phyloP scores from a whole-genome alignment of 345 rosid genomes.

The Nasturtium officinale region DNA sequence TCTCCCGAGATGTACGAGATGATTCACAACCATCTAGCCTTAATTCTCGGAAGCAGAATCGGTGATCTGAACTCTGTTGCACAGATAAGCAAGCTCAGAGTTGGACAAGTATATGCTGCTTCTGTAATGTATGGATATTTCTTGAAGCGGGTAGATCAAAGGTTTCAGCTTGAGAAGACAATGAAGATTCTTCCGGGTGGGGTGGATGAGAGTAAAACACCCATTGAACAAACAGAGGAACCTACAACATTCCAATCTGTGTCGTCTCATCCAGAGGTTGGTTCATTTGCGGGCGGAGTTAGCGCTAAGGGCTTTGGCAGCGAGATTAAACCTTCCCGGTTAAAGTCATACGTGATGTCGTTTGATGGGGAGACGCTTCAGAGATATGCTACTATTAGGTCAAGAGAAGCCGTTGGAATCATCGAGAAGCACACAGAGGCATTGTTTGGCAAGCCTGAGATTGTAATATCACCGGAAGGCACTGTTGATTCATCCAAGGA shows the following conservation, averaged over 20 bases:
- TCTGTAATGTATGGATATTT: slow-evolving; percentile 98
- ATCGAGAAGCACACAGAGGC: slow-evolving; percentile 99
- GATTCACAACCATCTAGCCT: slow-evolving; percentile 91
- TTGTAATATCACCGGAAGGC: slow-evolving; percentile 66
- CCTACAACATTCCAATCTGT: slow-evolving; percentile 41
- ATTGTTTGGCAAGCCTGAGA: slow-evolving; percentile 86
- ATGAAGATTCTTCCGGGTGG: slow-evolving; percentile 77
- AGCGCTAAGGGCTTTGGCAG: slow-evolving; percentile 60
- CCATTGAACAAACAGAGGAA: slow-evolving; percentile 37
- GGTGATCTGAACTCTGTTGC: slow-evolving; percentile 63
- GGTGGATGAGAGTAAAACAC: slow-evolving; percentile 41
- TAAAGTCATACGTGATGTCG: slow-evolving; percentile 85
- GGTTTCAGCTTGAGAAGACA: slow-evolving; percentile 97
- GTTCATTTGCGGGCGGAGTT: slow-evolving; percentile 58
- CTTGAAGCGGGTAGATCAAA: slow-evolving; percentile 85
- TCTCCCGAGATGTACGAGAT: slow-evolving; percentile 89
- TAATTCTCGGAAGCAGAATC: slow-evolving; percentile 73
- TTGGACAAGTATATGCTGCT: slow-evolving; percentile 99
- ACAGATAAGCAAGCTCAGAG: slow-evolving; percentile 82
- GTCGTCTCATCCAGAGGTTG: slow-evolving; percentile 65
- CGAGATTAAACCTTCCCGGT: slow-evolving; percentile 64
- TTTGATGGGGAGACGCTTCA: slow-evolving; percentile 94
- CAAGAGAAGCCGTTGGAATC: slow-evolving; percentile 86
- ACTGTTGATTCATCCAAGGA: slow-evolving; percentile 74
- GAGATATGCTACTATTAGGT: slow-evolving; percentile 86